Evolutionary conservation across 2,329 filamentous ascomycete genomes (phyloP).

Genomic region (Keithomyces neogunnii): DNA sequence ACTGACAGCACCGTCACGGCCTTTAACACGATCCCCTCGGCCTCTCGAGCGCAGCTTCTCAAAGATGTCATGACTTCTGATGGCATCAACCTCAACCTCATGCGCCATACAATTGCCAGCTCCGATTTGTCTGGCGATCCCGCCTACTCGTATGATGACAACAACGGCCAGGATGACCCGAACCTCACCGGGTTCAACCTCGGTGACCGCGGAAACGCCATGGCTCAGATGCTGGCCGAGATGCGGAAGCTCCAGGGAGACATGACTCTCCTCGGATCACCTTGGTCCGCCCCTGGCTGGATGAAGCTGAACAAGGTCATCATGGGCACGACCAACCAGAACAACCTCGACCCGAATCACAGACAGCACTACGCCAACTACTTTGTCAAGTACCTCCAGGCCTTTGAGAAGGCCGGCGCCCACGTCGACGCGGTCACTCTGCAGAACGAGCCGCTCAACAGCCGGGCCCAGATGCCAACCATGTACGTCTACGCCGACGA

Average conservation of each 20-base stretch:
- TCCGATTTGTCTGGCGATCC: conserved; percentile 31
- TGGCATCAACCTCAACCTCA: conserved; percentile 29
- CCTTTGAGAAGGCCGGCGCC: conserved; percentile 25
- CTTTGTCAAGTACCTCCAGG: conserved; percentile 33
- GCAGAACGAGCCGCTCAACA: conserved; percentile 36
- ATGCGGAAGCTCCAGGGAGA: conserved; percentile 25
- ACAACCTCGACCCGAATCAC: conserved; percentile 26
- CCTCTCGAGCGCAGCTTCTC: conserved; percentile 22
- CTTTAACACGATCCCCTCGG: conserved; percentile 23
- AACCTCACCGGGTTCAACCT: conserved; percentile 21
- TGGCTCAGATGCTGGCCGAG: conserved; percentile 27
- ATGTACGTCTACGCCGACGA: conserved; percentile 31
- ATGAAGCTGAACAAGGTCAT: conserved; percentile 30
- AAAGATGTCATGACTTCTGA: conserved; percentile 25
- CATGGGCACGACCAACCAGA: conserved; percentile 24
- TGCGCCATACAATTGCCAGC: conserved; percentile 31
- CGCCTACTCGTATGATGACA: conserved; percentile 30
- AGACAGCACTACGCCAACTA: conserved; percentile 28
- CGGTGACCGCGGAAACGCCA: conserved; percentile 28
- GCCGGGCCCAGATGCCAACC: conserved; percentile 26
- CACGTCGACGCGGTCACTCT: conserved; percentile 33
- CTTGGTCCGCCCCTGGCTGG: conserved; percentile 33
- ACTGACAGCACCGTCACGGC: conserved; percentile 32
- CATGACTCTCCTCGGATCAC: conserved; percentile 28
- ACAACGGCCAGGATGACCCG: conserved; percentile 8